Conservation (phyloP, 345 rosid genomes). For the Camelina laxa region DNA sequence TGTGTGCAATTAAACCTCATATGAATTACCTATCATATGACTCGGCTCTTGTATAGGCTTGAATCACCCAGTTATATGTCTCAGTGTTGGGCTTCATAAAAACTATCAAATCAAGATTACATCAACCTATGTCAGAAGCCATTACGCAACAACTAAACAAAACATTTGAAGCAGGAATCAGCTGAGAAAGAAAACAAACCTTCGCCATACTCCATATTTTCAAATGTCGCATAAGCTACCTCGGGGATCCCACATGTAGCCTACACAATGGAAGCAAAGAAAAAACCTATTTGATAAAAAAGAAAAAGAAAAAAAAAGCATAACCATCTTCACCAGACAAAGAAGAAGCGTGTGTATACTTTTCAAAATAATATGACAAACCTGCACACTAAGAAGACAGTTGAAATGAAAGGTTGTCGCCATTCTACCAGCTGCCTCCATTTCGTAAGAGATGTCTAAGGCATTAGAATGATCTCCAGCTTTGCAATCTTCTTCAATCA, state of each 20-base stretch:
- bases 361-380: conserved; percentile 40
- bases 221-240: conserved; percentile 86
- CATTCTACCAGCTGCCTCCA: conserved; percentile 95
- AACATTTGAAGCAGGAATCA: conserved; percentile 5
- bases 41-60: conserved; percentile 96
- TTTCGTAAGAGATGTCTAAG: conserved; percentile 84
- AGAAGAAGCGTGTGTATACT: conserved; percentile 13
- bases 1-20: not conserved
- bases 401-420: conserved; percentile 97
- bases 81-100: conserved; percentile 95
- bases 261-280: conserved; percentile 49
- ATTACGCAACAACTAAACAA: conserved; percentile 30
- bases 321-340: conserved; percentile 21
- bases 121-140: conserved; percentile 5
- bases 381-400: conserved; percentile 96
- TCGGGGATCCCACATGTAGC: conserved; percentile 97
- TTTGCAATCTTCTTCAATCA: conserved; percentile 91
- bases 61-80: conserved; percentile 96
- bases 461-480: conserved; percentile 97
- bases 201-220: conserved; percentile 99
- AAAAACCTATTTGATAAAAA: conserved; percentile 36
- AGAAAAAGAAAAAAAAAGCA: not conserved
- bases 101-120: conserved; percentile 51
- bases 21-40: conserved; percentile 82
- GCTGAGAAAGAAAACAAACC: conserved; percentile 54